Percentiles rank a stretch among this genome's conserved stretches.
Conservation (phyloP, 257 asterid genomes). For the Solanum arcanum region DNA sequence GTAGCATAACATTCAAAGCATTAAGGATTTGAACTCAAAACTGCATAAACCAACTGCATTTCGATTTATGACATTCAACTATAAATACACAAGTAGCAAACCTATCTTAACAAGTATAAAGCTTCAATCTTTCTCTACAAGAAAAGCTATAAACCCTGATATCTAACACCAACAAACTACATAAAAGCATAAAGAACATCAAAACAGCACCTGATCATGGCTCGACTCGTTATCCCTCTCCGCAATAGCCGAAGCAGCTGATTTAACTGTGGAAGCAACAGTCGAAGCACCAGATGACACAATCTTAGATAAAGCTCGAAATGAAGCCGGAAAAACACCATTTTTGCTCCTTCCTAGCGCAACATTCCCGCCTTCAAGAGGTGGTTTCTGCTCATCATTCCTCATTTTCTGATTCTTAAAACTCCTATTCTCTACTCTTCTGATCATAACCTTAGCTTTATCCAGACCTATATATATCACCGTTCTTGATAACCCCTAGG, state of each 20-base stretch:
- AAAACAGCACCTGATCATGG: slow-evolving; percentile 49
- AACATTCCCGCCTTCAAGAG: slow-evolving; percentile 23
- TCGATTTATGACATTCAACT: not conserved
- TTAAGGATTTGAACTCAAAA: not conserved
- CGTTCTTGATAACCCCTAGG: not conserved
- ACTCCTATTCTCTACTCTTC: slow-evolving; percentile 14
- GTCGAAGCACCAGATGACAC: slow-evolving; percentile 78
- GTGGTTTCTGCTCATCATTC: slow-evolving; percentile 44
- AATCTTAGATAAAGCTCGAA: slow-evolving; percentile 62
- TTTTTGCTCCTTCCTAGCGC: slow-evolving; percentile 18
- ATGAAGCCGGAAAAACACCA: slow-evolving; percentile 56
- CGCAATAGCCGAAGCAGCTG: slow-evolving; percentile 80
- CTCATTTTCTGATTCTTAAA: slow-evolving; percentile 35
- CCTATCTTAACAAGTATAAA: not conserved
- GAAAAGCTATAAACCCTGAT: not conserved
- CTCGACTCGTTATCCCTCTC: slow-evolving; percentile 66
- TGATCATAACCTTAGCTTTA: slow-evolving; percentile 23
- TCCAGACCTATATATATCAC: not conserved
- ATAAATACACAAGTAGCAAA: not conserved
- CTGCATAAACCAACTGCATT: not conserved
- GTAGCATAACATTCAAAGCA: not conserved
- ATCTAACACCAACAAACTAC: not conserved
- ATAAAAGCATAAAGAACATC: not conserved
- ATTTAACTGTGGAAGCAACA: slow-evolving; percentile 76
- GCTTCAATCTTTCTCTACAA: not conserved